phyloP scores from a whole-genome alignment of 305 asterid species.

The Striga hermonthica region DNA sequence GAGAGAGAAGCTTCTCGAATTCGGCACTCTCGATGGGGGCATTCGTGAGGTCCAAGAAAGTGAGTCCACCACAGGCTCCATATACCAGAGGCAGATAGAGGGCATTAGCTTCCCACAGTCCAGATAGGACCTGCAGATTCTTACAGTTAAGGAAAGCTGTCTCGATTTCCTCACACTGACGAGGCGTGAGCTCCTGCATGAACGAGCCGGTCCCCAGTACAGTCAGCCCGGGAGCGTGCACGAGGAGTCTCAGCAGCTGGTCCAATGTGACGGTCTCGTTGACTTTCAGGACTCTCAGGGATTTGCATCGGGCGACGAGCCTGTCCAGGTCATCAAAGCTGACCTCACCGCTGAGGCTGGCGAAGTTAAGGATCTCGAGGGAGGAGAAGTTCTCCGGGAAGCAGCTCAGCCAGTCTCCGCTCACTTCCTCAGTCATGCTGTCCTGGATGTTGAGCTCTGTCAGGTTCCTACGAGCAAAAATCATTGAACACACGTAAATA shows the following conservation, averaged over 20 bases:
- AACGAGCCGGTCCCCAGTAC: conserved; percentile 84
- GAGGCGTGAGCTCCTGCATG: conserved; percentile 51
- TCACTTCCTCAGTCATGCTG: conserved; percentile 52
- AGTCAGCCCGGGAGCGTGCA: conserved; percentile 50
- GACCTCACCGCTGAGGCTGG: conserved; percentile 61
- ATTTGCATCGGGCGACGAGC: conserved; percentile 64
- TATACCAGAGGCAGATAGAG: conserved; percentile 58
- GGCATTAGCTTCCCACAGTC: conserved; percentile 62
- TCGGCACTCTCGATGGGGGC: conserved; percentile 60
- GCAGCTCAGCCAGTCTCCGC: conserved; percentile 68
- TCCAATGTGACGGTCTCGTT: conserved; percentile 54
- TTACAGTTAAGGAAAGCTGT: conserved; percentile 53
- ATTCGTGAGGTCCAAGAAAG: conserved; percentile 64
- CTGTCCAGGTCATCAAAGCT: conserved; percentile 64
- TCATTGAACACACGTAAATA: neutral
- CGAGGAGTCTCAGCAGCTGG: conserved; percentile 58
- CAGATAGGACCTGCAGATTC: conserved; percentile 54
- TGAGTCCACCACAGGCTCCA: conserved; percentile 64
- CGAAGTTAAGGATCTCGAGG: conserved; percentile 64
- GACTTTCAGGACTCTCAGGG: conserved; percentile 64
- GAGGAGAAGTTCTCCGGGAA: conserved; percentile 71
- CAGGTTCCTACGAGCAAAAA: conserved; percentile 56
- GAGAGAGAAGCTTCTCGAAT: conserved; percentile 52
- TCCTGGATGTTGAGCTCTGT: conserved; percentile 80
- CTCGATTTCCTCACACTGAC: conserved; percentile 49